Evolutionary conservation across 225 moss, liverwort and hornwort species (phyloP).

Genomic region (Pleurozium schreberi): DNA sequence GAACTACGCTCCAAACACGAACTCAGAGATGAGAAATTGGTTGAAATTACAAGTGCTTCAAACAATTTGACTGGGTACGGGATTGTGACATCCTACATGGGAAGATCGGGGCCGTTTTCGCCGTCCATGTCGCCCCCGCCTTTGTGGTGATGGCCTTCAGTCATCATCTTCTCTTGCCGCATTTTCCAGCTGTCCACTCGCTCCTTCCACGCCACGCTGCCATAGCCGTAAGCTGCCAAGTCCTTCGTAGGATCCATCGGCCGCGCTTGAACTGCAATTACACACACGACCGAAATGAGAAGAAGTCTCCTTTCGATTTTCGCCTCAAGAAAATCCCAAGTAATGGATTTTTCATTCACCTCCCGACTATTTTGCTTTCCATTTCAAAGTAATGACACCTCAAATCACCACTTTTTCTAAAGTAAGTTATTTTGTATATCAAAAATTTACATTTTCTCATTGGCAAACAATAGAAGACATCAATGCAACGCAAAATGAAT

Average conservation of each 20-base stretch:
- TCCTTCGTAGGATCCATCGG: constrained; percentile 90
- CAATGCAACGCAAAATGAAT: no score
- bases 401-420: no score
- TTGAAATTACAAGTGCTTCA: not conserved
- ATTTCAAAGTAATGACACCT: no score
- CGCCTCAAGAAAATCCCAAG: not conserved
- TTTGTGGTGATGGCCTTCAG: constrained; percentile 70
- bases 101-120: constrained; percentile 70
- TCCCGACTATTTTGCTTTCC: no score
- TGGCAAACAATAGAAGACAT: no score
- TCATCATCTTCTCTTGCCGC: constrained; percentile 93
- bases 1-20: not conserved
- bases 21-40: not conserved
- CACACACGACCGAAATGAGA: not conserved
- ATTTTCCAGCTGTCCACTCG: constrained; percentile 84
- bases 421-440: no score
- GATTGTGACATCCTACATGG: constrained; percentile 30
- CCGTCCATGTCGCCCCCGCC: constrained; percentile 44
- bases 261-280: constrained; percentile 51
- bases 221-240: constrained; percentile 81
- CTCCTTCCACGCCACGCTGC: constrained; percentile 93
- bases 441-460: no score
- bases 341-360: no score
- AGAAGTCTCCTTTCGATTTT: no score
- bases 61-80: not conserved